Evolutionary conservation across 371 early-diverging fungal genomes (phyloP), one percentile per base, ranked within the genome.

Genomic region (Vairimorpha necatrix): DNA sequence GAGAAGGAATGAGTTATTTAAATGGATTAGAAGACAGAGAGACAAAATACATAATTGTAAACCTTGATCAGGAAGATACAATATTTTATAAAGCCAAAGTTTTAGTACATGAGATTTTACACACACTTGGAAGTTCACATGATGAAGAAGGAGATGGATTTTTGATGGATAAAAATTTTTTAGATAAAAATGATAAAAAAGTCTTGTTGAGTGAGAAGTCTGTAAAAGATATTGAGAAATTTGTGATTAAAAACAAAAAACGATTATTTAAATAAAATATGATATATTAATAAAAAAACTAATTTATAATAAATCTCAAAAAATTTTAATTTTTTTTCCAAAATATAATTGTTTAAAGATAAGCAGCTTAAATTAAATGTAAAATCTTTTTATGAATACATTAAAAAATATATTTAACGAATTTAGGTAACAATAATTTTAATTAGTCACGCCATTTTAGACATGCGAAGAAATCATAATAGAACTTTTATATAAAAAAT

Each of bases 41-140:
- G 1, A 62, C n/a, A 26, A 48, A 47, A 65, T 73, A 50, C 24
- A 65, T 60, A 0, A 36, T 73, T 13, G 36, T 73, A 22, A 65
- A 33, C 26, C n/a, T 65, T 1, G 38, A 38, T 6, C 48, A 47
- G 18, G 13, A 50, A 9, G 65, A 73, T 28, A 42, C 73, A 14
- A 53, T 36, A 20, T 65, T 47, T 56, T 69, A 76, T 53, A 38
- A 70, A 32, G 76, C 62, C 14, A 76, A 65, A 70, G 66, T 76
- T 20, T 13, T 76, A 26, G 76, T 69, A 33, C 76, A 76, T 67
- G 76, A 76, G 36, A 70, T 76, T 46, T 54, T 70, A 71, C 76
- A 76, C 58, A 36, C 58, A 0, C 22, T 76, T 6, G 76, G 76
- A n/a, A 69, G 50, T 48, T 11, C 62, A 7, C 76, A 76, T 33